Percentiles rank a stretch among this genome's conserved stretches.
Evolutionary conservation across 805 yeast genomes (phyloP).

Genomic region (Wickerhamomyces queroliae): DNA sequence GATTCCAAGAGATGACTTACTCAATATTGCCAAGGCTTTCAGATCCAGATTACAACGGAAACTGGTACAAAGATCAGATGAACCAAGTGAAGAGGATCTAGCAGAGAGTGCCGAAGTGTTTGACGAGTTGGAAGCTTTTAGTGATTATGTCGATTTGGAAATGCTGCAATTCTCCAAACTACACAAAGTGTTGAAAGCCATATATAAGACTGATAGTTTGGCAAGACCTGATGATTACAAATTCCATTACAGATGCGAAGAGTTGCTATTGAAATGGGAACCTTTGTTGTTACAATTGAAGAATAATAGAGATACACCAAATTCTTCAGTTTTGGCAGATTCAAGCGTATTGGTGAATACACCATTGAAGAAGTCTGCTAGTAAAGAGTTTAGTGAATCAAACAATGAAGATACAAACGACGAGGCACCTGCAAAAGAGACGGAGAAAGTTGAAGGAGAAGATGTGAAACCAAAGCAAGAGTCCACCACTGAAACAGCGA

Average conservation of each 20-base stretch:
- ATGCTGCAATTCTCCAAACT: constrained; percentile 39
- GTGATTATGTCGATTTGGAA: constrained; percentile 29
- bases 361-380: not conserved
- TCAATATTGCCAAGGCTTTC: constrained; percentile 17
- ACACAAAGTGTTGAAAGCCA: constrained; percentile 47
- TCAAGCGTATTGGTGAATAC: not conserved
- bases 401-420: too few relatives aligned
- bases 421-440: too few relatives aligned
- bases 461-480: too few relatives aligned
- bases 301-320: constrained; percentile 24
- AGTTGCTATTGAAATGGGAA: constrained; percentile 37
- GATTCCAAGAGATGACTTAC: not conserved
- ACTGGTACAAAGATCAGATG: constrained; percentile 36
- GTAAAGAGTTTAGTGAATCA: too few relatives aligned
- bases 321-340: constrained; percentile 9
- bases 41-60: constrained; percentile 44
- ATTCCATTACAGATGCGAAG: constrained; percentile 38
- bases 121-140: constrained; percentile 35
- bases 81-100: constrained; percentile 35
- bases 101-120: constrained; percentile 23
- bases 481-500: too few relatives aligned
- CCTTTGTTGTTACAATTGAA: constrained; percentile 30
- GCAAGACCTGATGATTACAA: constrained; percentile 38
- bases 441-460: too few relatives aligned
- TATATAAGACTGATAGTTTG: constrained; percentile 32